Base-by-base conservation (phyloP, 2,329 filamentous ascomycete species). In the Ambrosiella cleistominuta region DNA sequence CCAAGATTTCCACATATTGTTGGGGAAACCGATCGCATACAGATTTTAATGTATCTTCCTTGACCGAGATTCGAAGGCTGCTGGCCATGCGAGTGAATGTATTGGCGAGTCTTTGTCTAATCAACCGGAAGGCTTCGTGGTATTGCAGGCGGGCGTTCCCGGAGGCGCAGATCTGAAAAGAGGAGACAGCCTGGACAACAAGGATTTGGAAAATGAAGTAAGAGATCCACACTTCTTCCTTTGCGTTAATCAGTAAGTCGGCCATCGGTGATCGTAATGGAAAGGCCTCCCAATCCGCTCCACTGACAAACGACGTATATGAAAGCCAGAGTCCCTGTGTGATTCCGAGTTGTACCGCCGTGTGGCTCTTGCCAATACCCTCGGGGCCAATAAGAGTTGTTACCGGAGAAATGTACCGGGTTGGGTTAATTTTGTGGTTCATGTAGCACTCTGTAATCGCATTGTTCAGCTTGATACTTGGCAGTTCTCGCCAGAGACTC, bases 181-280 rank as follows among this genome's bases (percentile, higher is more conserved):
- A 39, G 15, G 11, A 2, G 3, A 54, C 44, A n/a, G 53, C 56
- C 9, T 55, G 42, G 19, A 50, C 53, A 27, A 51, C 42, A 6
- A 60, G 51, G 3, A 58, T 50, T 35, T 60, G 59, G 35, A 60
- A 60, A 36, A 60, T 52, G 8, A 60, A 19, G 52, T 37, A 60
- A 3, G 59, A 27, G 38, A 53, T 55, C 59, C 59, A 60, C 49
- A 54, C n/a, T 13, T 60, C 59, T 38, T 60, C 59, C 19, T 55
- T 51, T 13, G 59, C 56, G 39, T 47, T 57, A 4, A 27, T 35
- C 37, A 60, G 19, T 44, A 60, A 27, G 37, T 60, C 59, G 8
- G 59, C 56, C 4, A 60, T 55, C 6, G 56, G 52, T 27, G 59
- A 55, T 11, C 59, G 56, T n/a, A 44, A 37, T 12, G 59, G 59